phyloP scores from a whole-genome alignment of 2,329 filamentous ascomycete species.

The Fusarium palustre region DNA sequence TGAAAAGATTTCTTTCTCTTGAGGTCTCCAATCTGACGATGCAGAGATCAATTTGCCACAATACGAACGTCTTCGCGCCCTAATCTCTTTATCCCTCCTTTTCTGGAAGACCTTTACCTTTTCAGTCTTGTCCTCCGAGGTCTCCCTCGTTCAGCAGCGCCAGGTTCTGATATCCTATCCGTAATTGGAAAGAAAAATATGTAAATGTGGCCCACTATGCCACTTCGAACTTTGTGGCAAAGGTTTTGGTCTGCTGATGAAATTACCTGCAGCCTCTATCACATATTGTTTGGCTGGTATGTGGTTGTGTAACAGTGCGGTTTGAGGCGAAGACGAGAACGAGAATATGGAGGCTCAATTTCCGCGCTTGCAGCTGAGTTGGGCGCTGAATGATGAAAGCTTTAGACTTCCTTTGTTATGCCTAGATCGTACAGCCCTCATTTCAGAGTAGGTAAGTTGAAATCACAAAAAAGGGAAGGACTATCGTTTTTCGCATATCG shows the following conservation, averaged over 20 bases:
- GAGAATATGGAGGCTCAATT: accelerated
- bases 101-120: neutral
- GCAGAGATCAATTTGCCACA: neutral
- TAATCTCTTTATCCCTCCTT: neutral
- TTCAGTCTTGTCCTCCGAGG: neutral
- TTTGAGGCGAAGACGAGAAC: neutral
- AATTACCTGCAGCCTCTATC: neutral
- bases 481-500: neutral
- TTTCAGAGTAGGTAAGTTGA: neutral
- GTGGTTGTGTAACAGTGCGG: neutral
- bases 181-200: neutral
- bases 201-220: neutral
- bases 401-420: neutral
- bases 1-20: neutral
- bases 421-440: accelerated
- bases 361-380: accelerated
- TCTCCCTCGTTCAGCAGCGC: neutral
- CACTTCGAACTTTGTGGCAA: neutral
- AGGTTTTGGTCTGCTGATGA: neutral
- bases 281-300: neutral
- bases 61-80: neutral
- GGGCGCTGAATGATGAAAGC: neutral
- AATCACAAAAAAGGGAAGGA: neutral
- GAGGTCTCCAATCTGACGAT: neutral
- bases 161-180: neutral